Conservation (phyloP, 352 stramenopile genomes). For the Phytophthora fragariae region DNA sequence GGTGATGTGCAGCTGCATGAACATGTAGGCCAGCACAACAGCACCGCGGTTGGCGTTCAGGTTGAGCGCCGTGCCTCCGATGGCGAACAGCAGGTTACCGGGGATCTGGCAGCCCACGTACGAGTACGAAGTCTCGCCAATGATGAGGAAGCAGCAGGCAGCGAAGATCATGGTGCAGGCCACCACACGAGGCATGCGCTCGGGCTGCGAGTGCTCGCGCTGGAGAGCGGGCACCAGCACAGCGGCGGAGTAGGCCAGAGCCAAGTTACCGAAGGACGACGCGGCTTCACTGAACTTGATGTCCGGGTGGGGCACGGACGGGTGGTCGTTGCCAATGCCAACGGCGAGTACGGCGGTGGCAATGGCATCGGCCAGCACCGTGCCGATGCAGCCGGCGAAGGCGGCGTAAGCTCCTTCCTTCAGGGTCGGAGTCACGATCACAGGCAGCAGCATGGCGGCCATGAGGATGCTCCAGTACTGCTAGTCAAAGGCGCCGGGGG, state of each 20-base stretch:
- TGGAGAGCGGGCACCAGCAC: conserved; percentile 58
- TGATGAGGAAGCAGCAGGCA: conserved; percentile 51
- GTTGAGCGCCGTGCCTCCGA: conserved; percentile 45
- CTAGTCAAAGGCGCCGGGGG: conserved; percentile 44
- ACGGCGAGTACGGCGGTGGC: conserved; percentile 40
- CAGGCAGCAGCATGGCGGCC: conserved; percentile 45
- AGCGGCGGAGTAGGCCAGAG: conserved; percentile 53
- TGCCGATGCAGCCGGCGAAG: conserved; percentile 51
- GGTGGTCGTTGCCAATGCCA: conserved; percentile 49
- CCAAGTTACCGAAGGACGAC: conserved; percentile 56
- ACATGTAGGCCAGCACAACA: conserved; percentile 51
- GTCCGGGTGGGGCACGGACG: conserved; percentile 37
- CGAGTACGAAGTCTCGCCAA: conserved; percentile 46
- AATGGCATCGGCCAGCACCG: conserved; percentile 53
- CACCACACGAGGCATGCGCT: conserved; percentile 57
- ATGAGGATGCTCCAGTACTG: conserved; percentile 61
- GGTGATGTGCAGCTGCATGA: conserved; percentile 63
- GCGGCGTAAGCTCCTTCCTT: conserved; percentile 56
- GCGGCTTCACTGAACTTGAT: conserved; percentile 51
- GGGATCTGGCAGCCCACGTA: conserved; percentile 61
- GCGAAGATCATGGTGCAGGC: conserved; percentile 49
- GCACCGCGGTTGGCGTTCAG: conserved; percentile 45
- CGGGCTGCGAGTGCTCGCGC: conserved; percentile 56
- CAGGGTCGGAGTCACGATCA: conserved; percentile 57
- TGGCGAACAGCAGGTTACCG: conserved; percentile 59